phyloP scores from a whole-genome alignment of 108 stramenopile genomes.

The Aurantiochytrium sp. region DNA sequence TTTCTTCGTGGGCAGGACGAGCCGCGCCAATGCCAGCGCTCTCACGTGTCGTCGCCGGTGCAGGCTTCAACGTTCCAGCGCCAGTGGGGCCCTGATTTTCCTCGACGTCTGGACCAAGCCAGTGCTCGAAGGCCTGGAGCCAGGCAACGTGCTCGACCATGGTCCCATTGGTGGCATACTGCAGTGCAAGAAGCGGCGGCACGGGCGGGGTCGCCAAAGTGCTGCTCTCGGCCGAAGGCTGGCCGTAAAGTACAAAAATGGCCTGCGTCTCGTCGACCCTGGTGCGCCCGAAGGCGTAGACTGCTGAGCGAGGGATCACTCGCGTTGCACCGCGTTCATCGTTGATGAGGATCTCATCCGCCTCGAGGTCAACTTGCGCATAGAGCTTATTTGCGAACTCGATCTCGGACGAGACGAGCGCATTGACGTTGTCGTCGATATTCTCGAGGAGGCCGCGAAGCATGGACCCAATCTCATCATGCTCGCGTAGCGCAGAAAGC shows the following conservation, averaged over 20 bases:
- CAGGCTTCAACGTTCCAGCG: no score
- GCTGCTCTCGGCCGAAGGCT: no score
- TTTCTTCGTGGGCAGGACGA: no score
- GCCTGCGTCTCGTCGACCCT: not conserved
- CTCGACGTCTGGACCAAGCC: not conserved
- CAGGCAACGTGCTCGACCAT: not conserved
- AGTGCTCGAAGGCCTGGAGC: slow-evolving; percentile 10
- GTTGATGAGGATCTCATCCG: not conserved
- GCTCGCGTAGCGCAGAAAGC: not conserved
- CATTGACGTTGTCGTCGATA: not conserved
- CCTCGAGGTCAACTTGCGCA: not conserved
- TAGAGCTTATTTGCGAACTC: not conserved
- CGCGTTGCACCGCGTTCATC: not conserved
- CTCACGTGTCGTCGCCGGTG: no score
- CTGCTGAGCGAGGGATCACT: not conserved
- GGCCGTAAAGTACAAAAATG: not conserved
- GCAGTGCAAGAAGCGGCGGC: not conserved
- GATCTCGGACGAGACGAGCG: not conserved
- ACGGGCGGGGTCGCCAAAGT: no score
- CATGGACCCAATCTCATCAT: not conserved
- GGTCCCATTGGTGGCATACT: not conserved
- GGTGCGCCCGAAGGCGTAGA: not conserved
- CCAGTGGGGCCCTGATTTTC: no score
- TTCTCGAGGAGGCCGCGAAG: not conserved
- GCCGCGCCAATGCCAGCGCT: no score